Conservation (phyloP, 2,329 filamentous ascomycete genomes). For the Fusarium sp. region DNA sequence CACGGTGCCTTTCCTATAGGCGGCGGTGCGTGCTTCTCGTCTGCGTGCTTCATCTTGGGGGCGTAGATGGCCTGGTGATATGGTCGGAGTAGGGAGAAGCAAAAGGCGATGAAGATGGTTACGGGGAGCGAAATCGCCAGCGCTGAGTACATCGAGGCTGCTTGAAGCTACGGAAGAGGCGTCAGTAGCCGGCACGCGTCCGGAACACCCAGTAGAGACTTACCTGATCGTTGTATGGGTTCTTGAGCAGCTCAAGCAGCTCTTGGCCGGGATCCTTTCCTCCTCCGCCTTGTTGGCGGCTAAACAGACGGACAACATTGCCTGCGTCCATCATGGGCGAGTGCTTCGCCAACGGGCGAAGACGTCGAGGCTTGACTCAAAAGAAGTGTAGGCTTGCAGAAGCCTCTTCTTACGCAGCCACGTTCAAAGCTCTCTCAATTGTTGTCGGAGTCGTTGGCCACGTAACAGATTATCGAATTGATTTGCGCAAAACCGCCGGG, state of each 20-base stretch:
- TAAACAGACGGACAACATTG: conserved; percentile 16
- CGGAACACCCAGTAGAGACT: conserved; percentile 6
- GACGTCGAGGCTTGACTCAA: conserved; percentile 24
- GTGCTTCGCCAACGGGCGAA: conserved; percentile 41
- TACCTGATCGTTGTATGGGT: conserved; percentile 63
- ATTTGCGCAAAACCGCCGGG: neutral
- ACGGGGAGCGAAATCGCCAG: conserved; percentile 83
- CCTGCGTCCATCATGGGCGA: conserved; percentile 37
- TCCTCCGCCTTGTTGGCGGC: conserved; percentile 1
- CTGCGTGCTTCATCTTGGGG: conserved; percentile 91
- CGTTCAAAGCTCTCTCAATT: neutral
- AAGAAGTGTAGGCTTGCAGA: neutral
- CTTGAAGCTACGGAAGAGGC: conserved; percentile 38
- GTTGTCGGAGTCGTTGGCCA: neutral
- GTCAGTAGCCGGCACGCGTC: conserved; percentile 16
- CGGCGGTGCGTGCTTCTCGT: conserved; percentile 89
- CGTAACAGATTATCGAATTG: conserved; percentile 11
- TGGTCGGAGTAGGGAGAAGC: conserved; percentile 90
- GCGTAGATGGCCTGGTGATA: conserved; percentile 95
- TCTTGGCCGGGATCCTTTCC: conserved; percentile 52
- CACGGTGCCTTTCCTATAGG: conserved; percentile 87
- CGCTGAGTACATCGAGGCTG: conserved; percentile 76
- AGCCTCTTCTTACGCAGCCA: neutral
- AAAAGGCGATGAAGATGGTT: conserved; percentile 76
- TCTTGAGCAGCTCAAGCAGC: conserved; percentile 59